These are phyloP conservation scores for Ichthyophthirius multifiliis DNA, from an alignment of 169 alveolate genomes.

Conservation along the genomic window DNA sequence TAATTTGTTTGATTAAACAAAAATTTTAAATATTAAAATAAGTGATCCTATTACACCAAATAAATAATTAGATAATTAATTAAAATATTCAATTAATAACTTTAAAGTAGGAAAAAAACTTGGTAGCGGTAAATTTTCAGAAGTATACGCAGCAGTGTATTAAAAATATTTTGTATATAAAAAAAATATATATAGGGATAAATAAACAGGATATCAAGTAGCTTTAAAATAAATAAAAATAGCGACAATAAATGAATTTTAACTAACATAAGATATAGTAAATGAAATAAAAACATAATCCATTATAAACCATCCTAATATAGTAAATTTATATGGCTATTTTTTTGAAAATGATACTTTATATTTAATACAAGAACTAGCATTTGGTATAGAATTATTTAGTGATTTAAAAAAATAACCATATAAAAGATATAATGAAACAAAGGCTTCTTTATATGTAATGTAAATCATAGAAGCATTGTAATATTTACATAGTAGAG, in stretches of 20 bases:
- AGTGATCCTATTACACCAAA: no score
- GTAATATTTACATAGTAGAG: conserved; percentile 19
- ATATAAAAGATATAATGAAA: conserved; percentile 28
- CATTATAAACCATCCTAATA: conserved; percentile 35
- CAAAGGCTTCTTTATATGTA: not conserved
- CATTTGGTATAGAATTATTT: conserved; percentile 24
- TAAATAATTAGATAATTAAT: no score
- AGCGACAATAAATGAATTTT: not conserved
- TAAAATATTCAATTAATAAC: not conserved
- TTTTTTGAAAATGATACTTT: conserved; percentile 17
- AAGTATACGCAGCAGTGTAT: not conserved
- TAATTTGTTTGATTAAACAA: no score
- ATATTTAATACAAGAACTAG: conserved; percentile 20
- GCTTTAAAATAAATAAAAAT: not conserved
- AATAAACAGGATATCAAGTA: not conserved
- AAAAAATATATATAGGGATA: not conserved
- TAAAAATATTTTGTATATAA: not conserved
- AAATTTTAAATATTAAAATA: no score
- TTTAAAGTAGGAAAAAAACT: not conserved
- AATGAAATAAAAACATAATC: conserved; percentile 39
- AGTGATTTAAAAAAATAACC: conserved; percentile 6
- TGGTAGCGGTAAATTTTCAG: not conserved
- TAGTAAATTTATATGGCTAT: conserved; percentile 27
- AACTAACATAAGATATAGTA: conserved; percentile 2
- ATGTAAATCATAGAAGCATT: conserved; percentile 28